These are phyloP conservation scores for Stephania japonica DNA, from an alignment of 164 flowering plant genomes.

Conservation along the genomic window DNA sequence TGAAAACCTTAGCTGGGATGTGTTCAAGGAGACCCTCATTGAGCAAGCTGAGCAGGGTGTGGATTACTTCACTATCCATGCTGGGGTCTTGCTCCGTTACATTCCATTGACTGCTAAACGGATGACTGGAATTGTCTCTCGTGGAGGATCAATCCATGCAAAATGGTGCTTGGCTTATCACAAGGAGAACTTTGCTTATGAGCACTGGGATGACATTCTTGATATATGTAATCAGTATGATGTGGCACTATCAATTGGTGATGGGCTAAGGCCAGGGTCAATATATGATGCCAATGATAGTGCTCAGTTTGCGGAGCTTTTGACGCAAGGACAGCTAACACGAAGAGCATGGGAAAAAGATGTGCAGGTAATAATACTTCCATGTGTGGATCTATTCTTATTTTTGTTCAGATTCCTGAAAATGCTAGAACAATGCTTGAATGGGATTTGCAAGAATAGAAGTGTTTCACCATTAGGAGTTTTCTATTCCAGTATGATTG, in stretches of 20 bases:
- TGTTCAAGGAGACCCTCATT: constrained; percentile 86
- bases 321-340: constrained; percentile 98
- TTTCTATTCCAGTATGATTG: neutral
- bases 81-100: constrained; percentile 92
- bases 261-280: constrained; percentile 97
- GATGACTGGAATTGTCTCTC: constrained; percentile 99
- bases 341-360: constrained; percentile 99
- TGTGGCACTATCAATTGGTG: constrained; percentile 92
- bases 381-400: neutral
- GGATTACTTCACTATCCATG: constrained; percentile 98
- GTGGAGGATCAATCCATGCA: constrained; percentile 99
- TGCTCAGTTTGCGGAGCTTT: constrained; percentile 98
- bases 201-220: constrained; percentile 99
- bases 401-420: neutral
- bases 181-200: constrained; percentile 97
- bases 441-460: neutral
- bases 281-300: constrained; percentile 97
- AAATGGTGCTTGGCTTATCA: constrained; percentile 99
- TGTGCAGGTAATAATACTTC: constrained; percentile 68
- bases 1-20: constrained; percentile 92
- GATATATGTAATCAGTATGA: constrained; percentile 98
- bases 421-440: neutral
- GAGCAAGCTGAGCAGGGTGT: constrained; percentile 99
- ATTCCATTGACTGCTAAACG: constrained; percentile 95
- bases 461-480: neutral